These are phyloP conservation scores for Ustulina deusta DNA, from an alignment of 2,329 filamentous ascomycete genomes.

Conservation along the genomic window DNA sequence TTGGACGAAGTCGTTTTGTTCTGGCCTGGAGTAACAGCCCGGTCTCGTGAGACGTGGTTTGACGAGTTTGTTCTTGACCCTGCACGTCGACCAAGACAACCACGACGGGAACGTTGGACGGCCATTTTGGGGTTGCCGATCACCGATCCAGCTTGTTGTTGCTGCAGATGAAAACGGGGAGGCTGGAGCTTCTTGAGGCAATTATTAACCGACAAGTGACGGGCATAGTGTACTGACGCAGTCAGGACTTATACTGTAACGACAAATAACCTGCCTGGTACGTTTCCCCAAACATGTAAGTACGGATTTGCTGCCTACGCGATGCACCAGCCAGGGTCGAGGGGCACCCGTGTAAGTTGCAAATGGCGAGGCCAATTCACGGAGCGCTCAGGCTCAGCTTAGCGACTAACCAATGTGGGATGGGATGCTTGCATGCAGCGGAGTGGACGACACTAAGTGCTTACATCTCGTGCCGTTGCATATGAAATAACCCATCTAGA, in stretches of 20 bases:
- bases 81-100: conserved; percentile 16
- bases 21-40: conserved; percentile 1
- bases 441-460: conserved; percentile 24
- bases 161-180: conserved; percentile 28
- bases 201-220: conserved; percentile 33
- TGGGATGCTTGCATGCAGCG: conserved; percentile 2
- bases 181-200: conserved; percentile 29
- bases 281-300: background rate
- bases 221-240: background rate
- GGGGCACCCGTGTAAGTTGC: background rate
- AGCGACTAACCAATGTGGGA: conserved; percentile 16
- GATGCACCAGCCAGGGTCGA: background rate
- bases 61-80: conserved; percentile 14
- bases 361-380: conserved; percentile 6
- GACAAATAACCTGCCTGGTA: conserved; percentile 2
- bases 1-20: conserved; percentile 15
- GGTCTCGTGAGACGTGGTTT: conserved; percentile 10
- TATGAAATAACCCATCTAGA: conserved; percentile 27
- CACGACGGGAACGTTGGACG: conserved; percentile 22
- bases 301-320: background rate
- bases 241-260: background rate
- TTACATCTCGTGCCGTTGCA: conserved; percentile 28
- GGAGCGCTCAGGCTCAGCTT: conserved; percentile 13
- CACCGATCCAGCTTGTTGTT: conserved; percentile 13
- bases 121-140: conserved; percentile 7